Evolutionary conservation across 176 grass and related monocot genomes (phyloP).

Genomic region (Echinochloa phyllopogon): DNA sequence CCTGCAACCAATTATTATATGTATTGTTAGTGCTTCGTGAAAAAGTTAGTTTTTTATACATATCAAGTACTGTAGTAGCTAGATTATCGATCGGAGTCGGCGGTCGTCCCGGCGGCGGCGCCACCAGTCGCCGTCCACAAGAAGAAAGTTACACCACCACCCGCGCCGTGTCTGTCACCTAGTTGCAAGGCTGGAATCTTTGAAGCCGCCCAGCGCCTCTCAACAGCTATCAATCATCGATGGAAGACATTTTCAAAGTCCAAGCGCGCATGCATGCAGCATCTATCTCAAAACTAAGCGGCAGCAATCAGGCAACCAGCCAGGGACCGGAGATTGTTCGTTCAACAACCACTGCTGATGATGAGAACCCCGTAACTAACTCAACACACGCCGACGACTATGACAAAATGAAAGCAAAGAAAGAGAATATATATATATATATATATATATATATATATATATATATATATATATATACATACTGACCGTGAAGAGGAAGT

Average conservation of each 20-base stretch:
- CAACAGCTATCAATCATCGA: too few relatives aligned
- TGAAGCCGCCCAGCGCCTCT: neutral
- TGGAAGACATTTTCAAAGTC: neutral
- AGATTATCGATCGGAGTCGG: too few relatives aligned
- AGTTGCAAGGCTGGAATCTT: neutral
- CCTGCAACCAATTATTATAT: constrained; percentile 35
- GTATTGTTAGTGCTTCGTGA: too few relatives aligned
- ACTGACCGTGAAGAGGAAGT: constrained; percentile 89
- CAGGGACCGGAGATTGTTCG: neutral
- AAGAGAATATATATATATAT: too few relatives aligned
- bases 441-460: too few relatives aligned
- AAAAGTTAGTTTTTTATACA: too few relatives aligned
- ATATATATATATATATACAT: too few relatives aligned
- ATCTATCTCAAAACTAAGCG: too few relatives aligned
- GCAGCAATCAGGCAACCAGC: too few relatives aligned
- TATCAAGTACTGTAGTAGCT: too few relatives aligned
- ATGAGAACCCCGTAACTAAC: neutral
- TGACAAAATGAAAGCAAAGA: too few relatives aligned
- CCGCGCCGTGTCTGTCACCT: neutral
- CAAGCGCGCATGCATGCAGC: neutral
- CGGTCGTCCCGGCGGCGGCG: too few relatives aligned
- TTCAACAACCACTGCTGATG: neutral
- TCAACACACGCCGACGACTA: neutral
- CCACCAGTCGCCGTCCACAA: neutral
- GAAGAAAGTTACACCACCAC: neutral